Evolutionary conservation across 148 eudicot genomes (phyloP), one percentile per base, ranked within the genome.

Genomic region (Rhododendron vialii): DNA sequence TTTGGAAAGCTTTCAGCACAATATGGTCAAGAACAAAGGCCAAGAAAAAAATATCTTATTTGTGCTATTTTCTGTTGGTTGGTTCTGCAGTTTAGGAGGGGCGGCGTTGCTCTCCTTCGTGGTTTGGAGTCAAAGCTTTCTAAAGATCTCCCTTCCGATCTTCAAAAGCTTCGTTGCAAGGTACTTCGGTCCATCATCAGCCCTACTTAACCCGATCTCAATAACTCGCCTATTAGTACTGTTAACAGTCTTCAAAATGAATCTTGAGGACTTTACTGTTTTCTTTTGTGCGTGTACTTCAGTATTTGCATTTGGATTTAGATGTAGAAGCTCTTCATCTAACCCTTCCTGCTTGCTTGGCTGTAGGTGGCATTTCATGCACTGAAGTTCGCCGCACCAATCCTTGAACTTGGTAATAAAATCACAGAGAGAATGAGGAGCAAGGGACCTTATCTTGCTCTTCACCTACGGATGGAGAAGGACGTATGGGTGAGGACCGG

Each of bases 401-500:
- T 97, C 79, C 82, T 89, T 47, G 93, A 93, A 51, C 90, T 95
- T 59, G 99, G 99, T 65, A 89, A 91, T 88, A 94, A 90, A 88
- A 84, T 97, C 84, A 93, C 98, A 3, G 93, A 94, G 91, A 95
- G 99, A 87, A 97, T 97, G 96, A 87, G 91, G 88, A 92, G 88
- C 87, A 90, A 91, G 86, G 99, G 99, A 33, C 98, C 95, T 69
- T 97, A 93, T 85, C 85, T 97, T 87, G 99, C 99, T 59, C 96
- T 97, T 50, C 99, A 97, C 91, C 82, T 97, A 38, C 92, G 99
- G 53, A 87, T 97, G 95, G 99, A 97, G 89, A 93, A 91, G 84
- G 99, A 97, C 89, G 98, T 97, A 9, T 95, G 99, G 99, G 92
- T 94, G 73, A 97, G 99, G 82, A 97, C 99, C 7, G 99, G 99